Evolutionary conservation across 441 rosid species (phyloP).

Genomic region (California macrophylla): DNA sequence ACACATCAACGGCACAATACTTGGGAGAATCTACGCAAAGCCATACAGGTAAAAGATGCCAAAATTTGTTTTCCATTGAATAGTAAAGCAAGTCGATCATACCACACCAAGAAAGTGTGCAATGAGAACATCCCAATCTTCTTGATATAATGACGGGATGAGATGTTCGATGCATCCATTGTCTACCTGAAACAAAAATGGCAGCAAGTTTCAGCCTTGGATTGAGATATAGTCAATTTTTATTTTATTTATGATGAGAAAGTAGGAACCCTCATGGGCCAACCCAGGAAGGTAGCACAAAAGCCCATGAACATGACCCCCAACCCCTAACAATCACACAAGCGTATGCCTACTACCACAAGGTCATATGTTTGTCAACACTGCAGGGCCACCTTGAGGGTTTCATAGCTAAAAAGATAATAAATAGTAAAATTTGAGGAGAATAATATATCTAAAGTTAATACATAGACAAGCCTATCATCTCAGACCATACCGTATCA

Average conservation of each 20-base stretch:
- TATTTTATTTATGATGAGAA: not conserved
- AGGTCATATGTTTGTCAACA: not conserved
- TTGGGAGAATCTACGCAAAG: not conserved
- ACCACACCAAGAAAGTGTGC: slow-evolving; percentile 99
- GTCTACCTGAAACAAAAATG: slow-evolving; percentile 51
- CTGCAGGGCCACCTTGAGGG: not conserved
- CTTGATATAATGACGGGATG: slow-evolving; percentile 58
- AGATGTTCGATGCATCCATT: slow-evolving; percentile 85
- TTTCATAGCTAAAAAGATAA: not conserved
- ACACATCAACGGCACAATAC: not conserved
- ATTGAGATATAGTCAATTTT: not conserved
- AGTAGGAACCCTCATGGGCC: not conserved
- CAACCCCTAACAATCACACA: not conserved
- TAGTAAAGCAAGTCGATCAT: slow-evolving; percentile 22
- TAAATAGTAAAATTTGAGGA: not conserved
- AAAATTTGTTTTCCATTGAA: not conserved
- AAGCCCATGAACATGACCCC: slow-evolving; percentile 1
- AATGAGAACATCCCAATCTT: slow-evolving; percentile 94
- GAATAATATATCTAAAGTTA: not conserved
- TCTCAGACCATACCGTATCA: slow-evolving; percentile 42
- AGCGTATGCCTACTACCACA: not conserved
- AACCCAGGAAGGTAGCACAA: not conserved
- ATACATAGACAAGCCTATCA: not conserved
- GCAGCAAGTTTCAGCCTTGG: slow-evolving; percentile 6
- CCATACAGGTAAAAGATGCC: not conserved